These are phyloP conservation scores for Cyberlindnera galapagoensis DNA, from an alignment of 805 yeast species.

Conservation along the genomic window DNA sequence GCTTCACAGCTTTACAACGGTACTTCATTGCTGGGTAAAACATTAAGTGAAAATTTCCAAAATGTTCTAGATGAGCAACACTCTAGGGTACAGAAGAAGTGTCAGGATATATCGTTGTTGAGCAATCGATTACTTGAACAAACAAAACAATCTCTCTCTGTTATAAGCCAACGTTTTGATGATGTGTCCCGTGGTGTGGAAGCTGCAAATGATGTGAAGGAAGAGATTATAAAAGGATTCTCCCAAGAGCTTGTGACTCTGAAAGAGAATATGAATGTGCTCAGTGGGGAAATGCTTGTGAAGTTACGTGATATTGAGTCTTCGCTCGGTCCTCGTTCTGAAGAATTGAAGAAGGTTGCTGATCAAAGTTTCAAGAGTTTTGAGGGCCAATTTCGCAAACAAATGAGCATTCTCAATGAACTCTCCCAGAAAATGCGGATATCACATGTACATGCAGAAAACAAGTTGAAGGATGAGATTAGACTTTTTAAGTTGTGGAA, in stretches of 20 bases:
- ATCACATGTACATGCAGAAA: too few relatives aligned
- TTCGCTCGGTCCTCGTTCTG: too few relatives aligned
- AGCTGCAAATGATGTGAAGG: slow-evolving; percentile 11
- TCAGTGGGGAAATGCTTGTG: neutral
- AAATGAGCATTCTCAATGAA: too few relatives aligned
- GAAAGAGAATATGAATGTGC: neutral
- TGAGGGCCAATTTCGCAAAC: too few relatives aligned
- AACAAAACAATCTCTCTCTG: slow-evolving; percentile 7
- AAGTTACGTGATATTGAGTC: too few relatives aligned
- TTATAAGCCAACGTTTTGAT: slow-evolving; percentile 1
- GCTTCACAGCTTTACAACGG: slow-evolving; percentile 6
- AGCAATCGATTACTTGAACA: slow-evolving; percentile 2
- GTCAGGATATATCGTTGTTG: slow-evolving; percentile 2
- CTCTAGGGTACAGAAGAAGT: slow-evolving; percentile 7
- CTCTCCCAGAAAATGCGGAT: too few relatives aligned
- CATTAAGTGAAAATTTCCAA: slow-evolving; percentile 10
- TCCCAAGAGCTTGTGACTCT: slow-evolving; percentile 13
- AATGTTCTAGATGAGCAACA: slow-evolving; percentile 11
- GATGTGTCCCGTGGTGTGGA: slow-evolving; percentile 8
- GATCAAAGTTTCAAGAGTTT: too few relatives aligned
- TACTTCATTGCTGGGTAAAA: slow-evolving; percentile 5
- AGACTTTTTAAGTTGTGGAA: neutral
- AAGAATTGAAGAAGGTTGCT: too few relatives aligned
- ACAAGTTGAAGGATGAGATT: slow-evolving; percentile 4
- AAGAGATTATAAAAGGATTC: slow-evolving; percentile 14